Evolutionary conservation across 2,329 filamentous ascomycete genomes (phyloP).

Genomic region (Epichloe sp.): DNA sequence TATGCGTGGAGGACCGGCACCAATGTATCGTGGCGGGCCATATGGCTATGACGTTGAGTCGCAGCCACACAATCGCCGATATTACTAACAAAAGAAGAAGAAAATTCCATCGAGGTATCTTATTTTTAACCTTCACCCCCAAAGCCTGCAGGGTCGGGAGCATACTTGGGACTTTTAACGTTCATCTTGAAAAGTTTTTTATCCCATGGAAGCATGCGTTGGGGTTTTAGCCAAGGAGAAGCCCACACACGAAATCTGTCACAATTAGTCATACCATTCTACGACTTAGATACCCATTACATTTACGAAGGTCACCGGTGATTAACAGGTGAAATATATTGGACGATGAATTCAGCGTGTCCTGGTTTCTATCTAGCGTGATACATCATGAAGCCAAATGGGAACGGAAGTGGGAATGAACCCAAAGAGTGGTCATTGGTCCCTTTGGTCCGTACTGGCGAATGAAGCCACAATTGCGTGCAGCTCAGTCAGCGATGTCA

Average conservation of each 20-base stretch:
- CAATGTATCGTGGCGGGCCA: conserved; percentile 14
- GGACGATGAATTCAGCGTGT: background rate
- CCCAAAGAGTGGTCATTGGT: background rate
- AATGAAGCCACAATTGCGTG: background rate
- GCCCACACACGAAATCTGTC: background rate
- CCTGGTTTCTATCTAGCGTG: too few relatives aligned
- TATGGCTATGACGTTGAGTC: conserved; percentile 25
- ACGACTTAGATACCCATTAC: background rate
- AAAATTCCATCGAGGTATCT: background rate
- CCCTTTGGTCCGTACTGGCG: background rate
- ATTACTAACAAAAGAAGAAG: background rate
- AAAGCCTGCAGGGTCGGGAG: background rate
- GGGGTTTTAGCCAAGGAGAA: background rate
- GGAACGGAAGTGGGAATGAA: background rate
- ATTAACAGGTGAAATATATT: background rate
- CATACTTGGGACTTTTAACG: background rate
- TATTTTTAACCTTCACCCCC: background rate
- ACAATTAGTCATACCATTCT: background rate
- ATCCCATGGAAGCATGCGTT: background rate
- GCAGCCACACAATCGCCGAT: conserved; percentile 12
- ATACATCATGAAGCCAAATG: too few relatives aligned
- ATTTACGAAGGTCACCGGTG: background rate
- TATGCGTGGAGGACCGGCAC: conserved; percentile 6
- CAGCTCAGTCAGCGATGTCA: background rate
- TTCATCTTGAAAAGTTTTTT: background rate